phyloP scores from a whole-genome alignment of 495 filamentous ascomycete genomes.

The Glutinoglossum americanum region DNA sequence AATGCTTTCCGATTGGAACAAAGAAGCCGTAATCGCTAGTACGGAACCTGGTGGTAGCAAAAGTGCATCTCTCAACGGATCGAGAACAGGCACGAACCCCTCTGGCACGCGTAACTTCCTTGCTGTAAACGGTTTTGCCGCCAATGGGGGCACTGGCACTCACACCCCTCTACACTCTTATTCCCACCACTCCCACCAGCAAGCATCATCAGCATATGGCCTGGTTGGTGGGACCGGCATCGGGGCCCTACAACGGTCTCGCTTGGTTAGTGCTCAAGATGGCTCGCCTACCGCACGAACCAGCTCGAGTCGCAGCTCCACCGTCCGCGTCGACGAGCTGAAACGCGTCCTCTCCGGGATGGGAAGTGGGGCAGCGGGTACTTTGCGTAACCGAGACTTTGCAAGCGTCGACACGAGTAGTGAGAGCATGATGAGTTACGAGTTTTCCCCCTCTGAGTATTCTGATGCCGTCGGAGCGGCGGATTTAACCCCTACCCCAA shows the following conservation, averaged over 20 bases:
- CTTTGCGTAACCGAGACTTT: not conserved
- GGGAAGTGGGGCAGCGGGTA: conserved; percentile 13
- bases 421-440: conserved; percentile 37
- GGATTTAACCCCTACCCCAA: not conserved
- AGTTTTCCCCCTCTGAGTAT: conserved; percentile 28
- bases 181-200: conserved; percentile 5
- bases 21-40: conserved; percentile 42
- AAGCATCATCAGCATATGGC: conserved; percentile 8
- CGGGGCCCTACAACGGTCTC: conserved; percentile 11
- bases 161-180: conserved; percentile 8
- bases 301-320: conserved; percentile 37
- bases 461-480: conserved; percentile 11
- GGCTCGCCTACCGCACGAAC: conserved; percentile 28
- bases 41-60: conserved; percentile 45
- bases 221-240: conserved; percentile 8
- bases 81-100: conserved; percentile 35
- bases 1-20: conserved; percentile 57
- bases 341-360: conserved; percentile 46
- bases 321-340: conserved; percentile 73
- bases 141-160: not conserved
- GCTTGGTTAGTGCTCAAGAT: conserved; percentile 23
- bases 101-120: conserved; percentile 31
- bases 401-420: conserved; percentile 25
- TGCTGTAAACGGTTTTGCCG: conserved; percentile 27
- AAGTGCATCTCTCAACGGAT: conserved; percentile 48